Base-by-base conservation (phyloP, 208 protist genomes). In the Trypanosoma lewisi region DNA sequence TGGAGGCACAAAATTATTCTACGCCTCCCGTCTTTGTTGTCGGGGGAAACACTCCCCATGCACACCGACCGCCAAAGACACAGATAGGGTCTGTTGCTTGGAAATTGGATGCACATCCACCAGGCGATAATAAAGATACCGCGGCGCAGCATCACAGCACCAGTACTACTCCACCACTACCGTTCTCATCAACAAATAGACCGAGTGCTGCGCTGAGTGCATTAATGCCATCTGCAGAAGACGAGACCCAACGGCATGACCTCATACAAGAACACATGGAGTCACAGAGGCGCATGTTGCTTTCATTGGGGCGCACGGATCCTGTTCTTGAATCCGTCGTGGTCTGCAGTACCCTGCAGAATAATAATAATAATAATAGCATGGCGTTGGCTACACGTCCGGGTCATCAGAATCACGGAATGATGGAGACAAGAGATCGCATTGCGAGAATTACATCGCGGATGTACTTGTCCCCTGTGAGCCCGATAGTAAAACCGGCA, bases 371-470 rank as follows among this genome's bases (percentile, higher is more conserved):
- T 33, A 8, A 41, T 50, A 4, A 17, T 28, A 31, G 9, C 5
- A 25, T 39, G 37, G 9, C 42, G 30, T 31, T 42, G 4, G 41
- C 28, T 0, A 19, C 58, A 41, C 50, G 30, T 34, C 57, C 44
- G n/a, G 0, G 12, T 21, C 21, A 17, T 21, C 21, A 56, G 17
- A 27, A 3, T 6, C 0, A 14, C 4, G 28, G 2, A 12, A 21
- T 55, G 14, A 54, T 36, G 49, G 57, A 51, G 9, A 37, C 49
- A 21, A 60, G 41, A 23, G 28, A 16, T 36, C 57, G 47, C 39
- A 56, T 85, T 14, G 67, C 79, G 17, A 57, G 78, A 30, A 62
- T 82, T 59, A 77, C 75, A 2, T 52, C 75, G 27, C 63, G 64
- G 36, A 23, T 82, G 54, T 56, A 68, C 5, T 44, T 80, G 17